phyloP scores from a whole-genome alignment of 176 grass and related monocot genomes.

The Tillandsia fasciculata region DNA sequence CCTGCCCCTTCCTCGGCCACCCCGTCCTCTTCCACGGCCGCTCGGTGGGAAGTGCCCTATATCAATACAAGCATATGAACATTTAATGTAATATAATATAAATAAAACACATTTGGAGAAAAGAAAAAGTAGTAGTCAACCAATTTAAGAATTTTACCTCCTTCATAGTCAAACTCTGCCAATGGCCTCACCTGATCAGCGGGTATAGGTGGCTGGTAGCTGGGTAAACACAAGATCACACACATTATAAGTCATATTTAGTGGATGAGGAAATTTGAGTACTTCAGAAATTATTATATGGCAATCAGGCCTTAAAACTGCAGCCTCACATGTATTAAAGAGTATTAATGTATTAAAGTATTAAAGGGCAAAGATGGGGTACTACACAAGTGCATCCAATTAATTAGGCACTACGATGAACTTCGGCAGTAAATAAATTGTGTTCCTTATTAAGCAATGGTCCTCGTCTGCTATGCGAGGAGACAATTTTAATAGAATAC shows the following conservation, averaged over 20 bases:
- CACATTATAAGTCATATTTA: conserved; percentile 8
- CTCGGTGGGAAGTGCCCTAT: conserved; percentile 31
- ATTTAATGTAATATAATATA: neutral
- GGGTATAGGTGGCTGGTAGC: conserved; percentile 65
- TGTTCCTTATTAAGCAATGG: neutral
- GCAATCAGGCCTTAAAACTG: neutral
- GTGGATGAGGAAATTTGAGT: neutral
- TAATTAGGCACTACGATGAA: neutral
- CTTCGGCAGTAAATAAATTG: neutral
- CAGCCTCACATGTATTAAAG: too few relatives aligned
- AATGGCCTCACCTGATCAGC: conserved; percentile 55
- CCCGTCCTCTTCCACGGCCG: conserved; percentile 25
- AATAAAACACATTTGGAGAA: neutral
- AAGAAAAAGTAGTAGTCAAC: neutral
- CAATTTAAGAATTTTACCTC: conserved; percentile 9
- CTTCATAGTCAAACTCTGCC: conserved; percentile 40
- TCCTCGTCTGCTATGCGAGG: neutral
- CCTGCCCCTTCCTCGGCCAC: conserved; percentile 41
- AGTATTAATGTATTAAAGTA: too few relatives aligned
- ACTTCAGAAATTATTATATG: neutral
- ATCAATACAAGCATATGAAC: neutral
- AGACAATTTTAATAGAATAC: neutral
- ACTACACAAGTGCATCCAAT: too few relatives aligned
- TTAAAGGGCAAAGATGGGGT: too few relatives aligned
- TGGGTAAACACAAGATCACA: conserved; percentile 9